Conservation (phyloP, 352 stramenopile species). For the Aphanomyces invadans region DNA sequence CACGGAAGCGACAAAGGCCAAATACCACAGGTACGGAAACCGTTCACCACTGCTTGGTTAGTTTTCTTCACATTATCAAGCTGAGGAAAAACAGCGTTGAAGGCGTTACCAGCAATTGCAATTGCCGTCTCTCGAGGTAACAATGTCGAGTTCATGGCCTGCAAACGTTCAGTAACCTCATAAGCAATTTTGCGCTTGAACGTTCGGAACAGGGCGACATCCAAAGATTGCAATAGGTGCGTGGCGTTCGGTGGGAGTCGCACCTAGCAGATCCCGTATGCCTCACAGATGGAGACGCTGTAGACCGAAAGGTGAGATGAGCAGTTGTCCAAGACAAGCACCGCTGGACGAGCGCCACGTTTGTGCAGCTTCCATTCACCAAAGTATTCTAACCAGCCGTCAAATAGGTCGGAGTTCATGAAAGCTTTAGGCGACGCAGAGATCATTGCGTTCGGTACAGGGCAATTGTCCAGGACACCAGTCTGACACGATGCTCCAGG, state of each 20-base stretch:
- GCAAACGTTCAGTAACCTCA: neutral
- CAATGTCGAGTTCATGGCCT: neutral
- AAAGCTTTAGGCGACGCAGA: neutral
- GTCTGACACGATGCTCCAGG: neutral
- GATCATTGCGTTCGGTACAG: neutral
- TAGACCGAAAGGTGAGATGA: neutral
- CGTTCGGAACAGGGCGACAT: neutral
- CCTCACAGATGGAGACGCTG: neutral
- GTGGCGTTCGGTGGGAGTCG: neutral
- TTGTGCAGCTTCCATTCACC: neutral
- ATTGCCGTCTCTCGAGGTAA: neutral
- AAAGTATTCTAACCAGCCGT: neutral
- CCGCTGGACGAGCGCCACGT: neutral
- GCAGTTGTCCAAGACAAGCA: neutral
- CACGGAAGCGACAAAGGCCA: neutral
- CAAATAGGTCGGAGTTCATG: slow-evolving; percentile 1
- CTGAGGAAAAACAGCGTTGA: neutral
- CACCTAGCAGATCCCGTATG: neutral
- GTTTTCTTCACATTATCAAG: neutral
- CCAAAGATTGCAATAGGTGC: neutral
- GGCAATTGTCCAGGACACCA: neutral
- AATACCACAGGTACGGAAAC: neutral
- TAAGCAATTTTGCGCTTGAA: neutral
- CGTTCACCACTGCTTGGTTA: neutral
- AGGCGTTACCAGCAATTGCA: neutral